Base-by-base conservation (phyloP, 306 rosid species). In the Sechiopsis laciniata region DNA sequence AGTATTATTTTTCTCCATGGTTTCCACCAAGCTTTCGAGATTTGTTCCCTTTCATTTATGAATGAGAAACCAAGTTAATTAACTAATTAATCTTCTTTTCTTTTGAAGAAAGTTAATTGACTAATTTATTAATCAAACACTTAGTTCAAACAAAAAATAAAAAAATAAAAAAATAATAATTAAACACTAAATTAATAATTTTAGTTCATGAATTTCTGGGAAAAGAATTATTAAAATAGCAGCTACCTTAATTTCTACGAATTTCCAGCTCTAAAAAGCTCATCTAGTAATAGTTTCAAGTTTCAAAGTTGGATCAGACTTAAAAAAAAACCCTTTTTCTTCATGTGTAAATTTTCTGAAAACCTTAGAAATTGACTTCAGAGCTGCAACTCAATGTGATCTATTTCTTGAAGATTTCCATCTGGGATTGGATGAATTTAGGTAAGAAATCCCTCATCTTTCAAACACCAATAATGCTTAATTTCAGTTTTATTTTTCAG, bases 211-310 rank as follows among this genome's bases (percentile, higher is more conserved):
- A 74, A 81, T 52, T 59, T 55, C 6, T 19, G 35, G 12, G 5
- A 72, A 15, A 42, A 35, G 14, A 12, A 40, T 8, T 67, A n/a
- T 10, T 57, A 72, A 32, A 13, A 37, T 11, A 56, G 11, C 13
- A 9, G 51, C 62, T 77, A 73, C 32, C 88, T 82, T 85, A 67
- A 59, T 35, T 45, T 35, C 16, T 68, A 85, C 54, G 80, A 76
- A 63, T 78, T 50, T 64, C 79, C 84, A 79, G 81, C 81, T 78
- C 76, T 73, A 63, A 62, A 32, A 60, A 61, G 76, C 63, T 55
- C 57, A 60, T 20, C 32, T 24, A 55, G 60, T 56, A 74, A 46
- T 32, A 48, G 52, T 29, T 60, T 73, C 3, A 68, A 26, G 22
- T 19, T 24, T 24, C 16, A 15, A 68, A 50, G 56, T 59, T 77